Percentiles rank a stretch among this genome's conserved stretches.
Evolutionary conservation across 2,329 filamentous ascomycete genomes (phyloP).

Genomic region (Teratosphaeria gauchensis): DNA sequence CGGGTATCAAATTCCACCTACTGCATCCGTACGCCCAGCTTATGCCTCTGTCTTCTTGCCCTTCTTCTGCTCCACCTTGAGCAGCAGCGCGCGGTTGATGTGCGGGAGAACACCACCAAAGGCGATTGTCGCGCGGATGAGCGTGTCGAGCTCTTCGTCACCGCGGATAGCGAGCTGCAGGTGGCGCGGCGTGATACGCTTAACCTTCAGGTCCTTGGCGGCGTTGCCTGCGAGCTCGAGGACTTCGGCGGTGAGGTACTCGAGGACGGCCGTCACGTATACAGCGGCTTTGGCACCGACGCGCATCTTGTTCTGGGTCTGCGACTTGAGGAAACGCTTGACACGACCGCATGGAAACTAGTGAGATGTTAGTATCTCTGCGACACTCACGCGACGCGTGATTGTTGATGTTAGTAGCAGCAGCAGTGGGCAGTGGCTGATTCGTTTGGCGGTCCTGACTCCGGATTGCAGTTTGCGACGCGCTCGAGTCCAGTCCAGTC

Average conservation of each 20-base stretch:
- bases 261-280: constrained; percentile 94
- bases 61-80: constrained; percentile 98
- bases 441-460: not conserved
- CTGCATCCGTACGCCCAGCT: not conserved
- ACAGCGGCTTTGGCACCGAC: constrained; percentile 97
- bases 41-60: constrained; percentile 49
- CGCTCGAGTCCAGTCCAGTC: constrained; percentile 10
- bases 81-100: constrained; percentile 92
- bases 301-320: constrained; percentile 99
- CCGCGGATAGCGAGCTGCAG: constrained; percentile 95
- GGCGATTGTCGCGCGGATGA: constrained; percentile 95
- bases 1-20: constrained; percentile 1
- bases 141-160: constrained; percentile 90
- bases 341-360: constrained; percentile 99
- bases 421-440: not conserved
- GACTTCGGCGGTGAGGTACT: constrained; percentile 96
- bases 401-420: not conserved
- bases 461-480: constrained; percentile 19
- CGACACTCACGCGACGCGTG: not conserved
- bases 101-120: constrained; percentile 97
- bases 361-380: constrained; percentile 24
- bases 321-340: constrained; percentile 99
- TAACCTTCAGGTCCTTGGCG: constrained; percentile 98
- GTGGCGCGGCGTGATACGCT: constrained; percentile 97
- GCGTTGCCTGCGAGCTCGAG: constrained; percentile 97